Evolutionary conservation across 805 yeast species (phyloP).

Genomic region (Maudiozyma serrabonitensis): DNA sequence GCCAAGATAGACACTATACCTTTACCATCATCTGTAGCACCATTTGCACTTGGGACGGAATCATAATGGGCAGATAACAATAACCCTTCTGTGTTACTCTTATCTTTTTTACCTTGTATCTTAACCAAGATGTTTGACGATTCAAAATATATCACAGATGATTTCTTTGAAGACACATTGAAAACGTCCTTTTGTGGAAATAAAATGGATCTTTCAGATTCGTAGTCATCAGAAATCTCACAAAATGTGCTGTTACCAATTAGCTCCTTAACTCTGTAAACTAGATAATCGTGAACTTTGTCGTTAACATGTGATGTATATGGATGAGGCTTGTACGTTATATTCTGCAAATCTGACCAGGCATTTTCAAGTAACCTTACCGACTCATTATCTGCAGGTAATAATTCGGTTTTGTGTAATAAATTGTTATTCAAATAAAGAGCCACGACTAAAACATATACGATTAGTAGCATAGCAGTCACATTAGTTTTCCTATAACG

Average conservation of each 20-base stretch:
- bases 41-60: conserved; percentile 77
- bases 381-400: conserved; percentile 29
- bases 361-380: conserved; percentile 31
- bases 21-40: conserved; percentile 88
- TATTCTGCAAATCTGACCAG: conserved; percentile 66
- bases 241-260: conserved; percentile 22
- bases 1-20: conserved; percentile 79
- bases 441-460: conserved; percentile 35
- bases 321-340: conserved; percentile 64
- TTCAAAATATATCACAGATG: conserved; percentile 64
- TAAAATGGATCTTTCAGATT: conserved; percentile 33
- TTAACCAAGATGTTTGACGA: conserved; percentile 73
- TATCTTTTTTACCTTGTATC: conserved; percentile 47
- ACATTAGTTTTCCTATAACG: conserved; percentile 69
- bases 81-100: conserved; percentile 47
- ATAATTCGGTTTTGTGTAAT: conserved; percentile 7
- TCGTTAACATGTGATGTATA: conserved; percentile 72
- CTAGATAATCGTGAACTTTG: conserved; percentile 59
- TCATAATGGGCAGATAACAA: conserved; percentile 81
- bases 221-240: conserved; percentile 32
- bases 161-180: conserved; percentile 31
- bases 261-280: conserved; percentile 33
- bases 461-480: conserved; percentile 42
- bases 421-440: conserved; percentile 25
- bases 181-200: conserved; percentile 44